Percentiles rank a stretch among this genome's conserved stretches.
Conservation (phyloP, 2,329 filamentous ascomycete genomes). For the Coniochaeta sp. region DNA sequence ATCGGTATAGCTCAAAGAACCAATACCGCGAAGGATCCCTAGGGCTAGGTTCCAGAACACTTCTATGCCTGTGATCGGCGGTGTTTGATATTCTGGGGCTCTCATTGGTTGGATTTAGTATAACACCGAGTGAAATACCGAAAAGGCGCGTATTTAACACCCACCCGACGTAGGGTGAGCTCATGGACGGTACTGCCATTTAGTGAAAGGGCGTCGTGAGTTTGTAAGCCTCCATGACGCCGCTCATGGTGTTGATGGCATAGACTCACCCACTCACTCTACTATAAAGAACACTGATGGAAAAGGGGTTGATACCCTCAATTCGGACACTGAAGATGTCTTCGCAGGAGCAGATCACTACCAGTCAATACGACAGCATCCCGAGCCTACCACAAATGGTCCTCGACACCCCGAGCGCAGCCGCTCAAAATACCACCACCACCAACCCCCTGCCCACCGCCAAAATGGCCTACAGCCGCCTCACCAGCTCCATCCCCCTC, state of each 20-base stretch:
- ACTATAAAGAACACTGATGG: no score
- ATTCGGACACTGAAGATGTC: no score
- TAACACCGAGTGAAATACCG: background rate
- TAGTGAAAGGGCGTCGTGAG: background rate
- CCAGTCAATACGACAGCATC: no score
- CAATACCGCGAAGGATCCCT: background rate
- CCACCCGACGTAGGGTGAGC: no score
- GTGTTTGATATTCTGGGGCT: background rate
- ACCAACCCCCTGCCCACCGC: background rate
- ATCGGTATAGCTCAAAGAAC: background rate
- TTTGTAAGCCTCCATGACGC: background rate
- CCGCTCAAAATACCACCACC: background rate
- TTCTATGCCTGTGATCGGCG: background rate
- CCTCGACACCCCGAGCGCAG: background rate
- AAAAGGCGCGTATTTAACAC: background rate
- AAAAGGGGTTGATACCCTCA: no score
- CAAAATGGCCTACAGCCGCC: background rate
- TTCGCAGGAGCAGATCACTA: no score
- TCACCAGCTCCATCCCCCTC: constrained; percentile 4
- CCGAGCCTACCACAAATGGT: background rate
- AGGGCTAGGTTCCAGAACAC: background rate
- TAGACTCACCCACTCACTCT: no score
- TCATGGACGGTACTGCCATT: no score
- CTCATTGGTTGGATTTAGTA: background rate
- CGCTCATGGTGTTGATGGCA: background rate